Conservation (phyloP, 129 eudicot genomes). For the Sambucus nigra region DNA sequence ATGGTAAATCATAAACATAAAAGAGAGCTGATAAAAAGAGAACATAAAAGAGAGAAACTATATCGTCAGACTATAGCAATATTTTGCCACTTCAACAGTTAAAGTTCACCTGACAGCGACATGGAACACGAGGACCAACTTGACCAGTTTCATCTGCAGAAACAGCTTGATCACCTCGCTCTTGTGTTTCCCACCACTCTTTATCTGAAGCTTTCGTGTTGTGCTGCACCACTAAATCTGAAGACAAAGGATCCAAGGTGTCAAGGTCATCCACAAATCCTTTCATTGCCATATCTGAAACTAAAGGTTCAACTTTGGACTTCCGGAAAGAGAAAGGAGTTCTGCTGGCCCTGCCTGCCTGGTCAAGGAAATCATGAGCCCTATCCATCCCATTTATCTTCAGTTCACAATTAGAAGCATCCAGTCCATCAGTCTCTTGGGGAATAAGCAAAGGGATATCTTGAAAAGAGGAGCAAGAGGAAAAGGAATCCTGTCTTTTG, state of each 20-base stretch:
- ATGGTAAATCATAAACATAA: background rate
- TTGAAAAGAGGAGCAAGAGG: conserved; percentile 62
- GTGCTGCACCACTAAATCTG: conserved; percentile 24
- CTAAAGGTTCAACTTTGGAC: conserved; percentile 36
- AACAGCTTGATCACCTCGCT: conserved; percentile 72
- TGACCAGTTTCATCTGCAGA: conserved; percentile 82
- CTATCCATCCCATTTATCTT: conserved; percentile 26
- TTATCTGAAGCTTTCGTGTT: conserved; percentile 36
- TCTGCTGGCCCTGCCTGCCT: conserved; percentile 42
- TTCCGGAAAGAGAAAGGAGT: conserved; percentile 60
- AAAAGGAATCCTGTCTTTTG: conserved; percentile 54
- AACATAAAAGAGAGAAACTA: background rate
- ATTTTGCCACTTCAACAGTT: conserved; percentile 4
- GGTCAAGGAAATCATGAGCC: conserved; percentile 36
- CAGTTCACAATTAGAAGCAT: conserved; percentile 26
- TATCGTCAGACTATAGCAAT: background rate
- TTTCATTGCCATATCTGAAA: conserved; percentile 75
- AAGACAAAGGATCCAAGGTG: conserved; percentile 14
- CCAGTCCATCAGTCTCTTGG: conserved; percentile 54
- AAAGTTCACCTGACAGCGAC: conserved; percentile 79
- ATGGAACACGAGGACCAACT: conserved; percentile 88
- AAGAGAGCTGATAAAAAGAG: too few relatives aligned
- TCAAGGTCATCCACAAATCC: conserved; percentile 77
- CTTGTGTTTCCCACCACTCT: conserved; percentile 95
- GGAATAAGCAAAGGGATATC: conserved; percentile 89